Percentiles rank a stretch among this genome's conserved stretches.
These are phyloP conservation scores for Sphaerulina musiva DNA, from an alignment of 2,329 filamentous ascomycete genomes.

Conservation along the genomic window DNA sequence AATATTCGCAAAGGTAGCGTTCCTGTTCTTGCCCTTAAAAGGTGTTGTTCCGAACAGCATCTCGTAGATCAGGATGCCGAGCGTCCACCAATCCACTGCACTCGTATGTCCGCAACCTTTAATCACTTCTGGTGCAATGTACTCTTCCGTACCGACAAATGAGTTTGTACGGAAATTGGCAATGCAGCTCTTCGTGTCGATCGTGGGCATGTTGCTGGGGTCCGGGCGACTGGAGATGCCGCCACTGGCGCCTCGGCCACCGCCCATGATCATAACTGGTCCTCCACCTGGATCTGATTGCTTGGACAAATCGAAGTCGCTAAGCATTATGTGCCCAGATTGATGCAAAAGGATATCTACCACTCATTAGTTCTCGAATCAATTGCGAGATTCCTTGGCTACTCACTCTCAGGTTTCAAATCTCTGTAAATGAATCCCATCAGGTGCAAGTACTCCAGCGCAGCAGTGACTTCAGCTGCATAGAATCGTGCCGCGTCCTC, in stretches of 20 bases:
- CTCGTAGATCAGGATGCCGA: constrained; percentile 95
- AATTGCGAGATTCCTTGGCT: too few species aligned
- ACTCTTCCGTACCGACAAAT: constrained; percentile 97
- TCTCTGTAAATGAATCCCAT: constrained; percentile 99
- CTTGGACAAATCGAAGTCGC: constrained; percentile 96
- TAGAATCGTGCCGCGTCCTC: constrained; percentile 97
- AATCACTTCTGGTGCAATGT: constrained; percentile 97
- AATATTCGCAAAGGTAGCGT: constrained; percentile 97
- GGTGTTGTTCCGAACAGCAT: constrained; percentile 98
- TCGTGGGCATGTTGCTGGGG: constrained; percentile 75
- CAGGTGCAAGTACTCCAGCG: constrained; percentile 89
- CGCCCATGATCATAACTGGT: constrained; percentile 87
- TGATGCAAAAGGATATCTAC: constrained; percentile 93
- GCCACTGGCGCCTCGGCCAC: constrained; percentile 55
- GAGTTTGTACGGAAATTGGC: constrained; percentile 97
- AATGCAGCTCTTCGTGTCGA: constrained; percentile 97
- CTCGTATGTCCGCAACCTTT: constrained; percentile 98
- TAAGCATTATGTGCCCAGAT: constrained; percentile 99
- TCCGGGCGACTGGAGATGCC: constrained; percentile 62
- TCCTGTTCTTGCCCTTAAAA: constrained; percentile 98
- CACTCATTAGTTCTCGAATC: background rate
- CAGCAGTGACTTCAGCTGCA: constrained; percentile 92
- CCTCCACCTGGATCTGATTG: constrained; percentile 94
- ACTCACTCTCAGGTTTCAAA: constrained; percentile 90
- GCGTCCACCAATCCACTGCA: constrained; percentile 98